Evolutionary conservation across 108 stramenopile genomes (phyloP).

Genomic region (Fistulifera solaris): DNA sequence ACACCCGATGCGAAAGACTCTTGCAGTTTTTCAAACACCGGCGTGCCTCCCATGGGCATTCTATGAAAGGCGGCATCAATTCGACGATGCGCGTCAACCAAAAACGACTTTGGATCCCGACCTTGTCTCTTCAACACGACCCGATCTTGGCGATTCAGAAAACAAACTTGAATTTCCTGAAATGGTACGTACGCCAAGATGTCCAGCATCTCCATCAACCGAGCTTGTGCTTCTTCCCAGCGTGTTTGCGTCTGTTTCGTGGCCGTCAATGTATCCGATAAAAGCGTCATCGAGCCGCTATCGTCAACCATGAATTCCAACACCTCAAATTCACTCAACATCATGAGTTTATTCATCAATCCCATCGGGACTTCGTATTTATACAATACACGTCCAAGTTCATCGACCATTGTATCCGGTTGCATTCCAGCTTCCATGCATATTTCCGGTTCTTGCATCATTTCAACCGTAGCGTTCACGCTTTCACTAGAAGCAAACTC

Average conservation of each 20-base stretch:
- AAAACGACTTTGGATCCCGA: constrained; percentile 15
- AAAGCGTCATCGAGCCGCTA: constrained; percentile 29
- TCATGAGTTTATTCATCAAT: constrained; percentile 39
- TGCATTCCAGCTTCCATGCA: constrained; percentile 16
- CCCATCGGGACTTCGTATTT: constrained; percentile 50
- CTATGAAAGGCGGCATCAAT: constrained; percentile 28
- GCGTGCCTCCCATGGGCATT: constrained; percentile 30
- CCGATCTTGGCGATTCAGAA: constrained; percentile 33
- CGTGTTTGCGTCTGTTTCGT: constrained; percentile 18
- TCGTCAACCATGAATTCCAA: constrained; percentile 50
- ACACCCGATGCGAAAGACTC: constrained; percentile 25
- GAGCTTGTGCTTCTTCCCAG: constrained; percentile 33
- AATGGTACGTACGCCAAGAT: constrained; percentile 40
- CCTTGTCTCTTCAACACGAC: constrained; percentile 23
- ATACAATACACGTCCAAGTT: constrained; percentile 21
- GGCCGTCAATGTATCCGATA: constrained; percentile 19
- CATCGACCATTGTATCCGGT: constrained; percentile 32
- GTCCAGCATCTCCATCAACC: constrained; percentile 45
- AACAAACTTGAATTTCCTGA: constrained; percentile 28
- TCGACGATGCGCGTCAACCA: constrained; percentile 19
- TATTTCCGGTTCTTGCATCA: constrained; percentile 49
- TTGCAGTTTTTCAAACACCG: constrained; percentile 34
- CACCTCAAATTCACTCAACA: constrained; percentile 27
- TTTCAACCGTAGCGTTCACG: constrained; percentile 39
- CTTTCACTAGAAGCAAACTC: constrained; percentile 27